These are phyloP conservation scores for Thalia dealbata DNA, from an alignment of 176 grass and related monocot species.

Conservation along the genomic window DNA sequence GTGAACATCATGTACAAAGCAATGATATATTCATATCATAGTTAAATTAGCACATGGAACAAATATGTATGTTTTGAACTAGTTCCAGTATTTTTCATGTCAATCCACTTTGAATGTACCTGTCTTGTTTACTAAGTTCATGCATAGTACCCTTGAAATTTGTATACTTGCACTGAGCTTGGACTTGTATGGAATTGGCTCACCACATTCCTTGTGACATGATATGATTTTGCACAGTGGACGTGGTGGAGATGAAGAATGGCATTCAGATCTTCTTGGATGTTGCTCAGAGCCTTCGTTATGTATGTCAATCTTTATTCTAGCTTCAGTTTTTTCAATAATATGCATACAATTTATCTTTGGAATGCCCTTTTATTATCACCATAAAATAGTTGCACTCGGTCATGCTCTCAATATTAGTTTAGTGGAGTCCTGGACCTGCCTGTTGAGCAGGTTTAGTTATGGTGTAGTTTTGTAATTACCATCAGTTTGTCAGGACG, in stretches of 20 bases:
- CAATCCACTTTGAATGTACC: neutral
- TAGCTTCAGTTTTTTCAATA: neutral
- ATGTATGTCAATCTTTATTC: conserved; percentile 45
- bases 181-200: neutral
- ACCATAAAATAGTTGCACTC: no score
- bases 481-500: no score
- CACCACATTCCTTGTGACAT: neutral
- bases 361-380: no score
- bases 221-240: neutral
- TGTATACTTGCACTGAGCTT: neutral
- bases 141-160: neutral
- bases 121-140: neutral
- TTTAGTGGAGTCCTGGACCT: no score
- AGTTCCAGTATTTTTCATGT: neutral
- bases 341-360: neutral
- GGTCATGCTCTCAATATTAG: no score
- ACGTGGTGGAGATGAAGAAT: conserved; percentile 6
- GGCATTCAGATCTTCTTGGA: conserved; percentile 95
- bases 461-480: no score
- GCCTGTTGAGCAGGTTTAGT: no score
- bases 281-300: conserved; percentile 93
- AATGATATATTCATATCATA: no score
- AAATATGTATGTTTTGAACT: no score
- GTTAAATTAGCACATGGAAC: no score
- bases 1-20: no score